Evolutionary conservation across 345 rosid genomes (phyloP), one percentile per base, ranked within the genome.

Genomic region (Isatis tinctoria): DNA sequence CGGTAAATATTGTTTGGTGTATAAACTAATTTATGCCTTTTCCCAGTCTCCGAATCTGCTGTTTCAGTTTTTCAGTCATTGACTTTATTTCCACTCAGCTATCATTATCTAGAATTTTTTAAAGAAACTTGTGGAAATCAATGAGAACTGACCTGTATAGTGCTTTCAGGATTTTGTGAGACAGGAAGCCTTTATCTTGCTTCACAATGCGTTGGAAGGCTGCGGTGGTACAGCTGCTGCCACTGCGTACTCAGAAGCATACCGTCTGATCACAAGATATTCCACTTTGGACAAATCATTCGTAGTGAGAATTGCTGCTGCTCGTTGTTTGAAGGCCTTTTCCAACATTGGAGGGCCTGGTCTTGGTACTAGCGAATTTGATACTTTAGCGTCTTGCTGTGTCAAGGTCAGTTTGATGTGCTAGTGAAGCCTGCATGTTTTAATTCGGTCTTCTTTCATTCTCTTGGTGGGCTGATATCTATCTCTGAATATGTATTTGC

Each of bases 151-250:
- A 57, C 52, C 16, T 47, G 40, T 76, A 32, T 64, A 35, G 32
- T 35, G 41, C n/a, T 76, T 13, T 82, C 83, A 91, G 98, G 98
- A 94, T 59, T 94, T 86, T 84, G 98, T 94, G 65, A 85, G 98
- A 81, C 92, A 91, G 83, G 95, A 94, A 83, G 96, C 97, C 64
- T 80, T 91, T 41, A 82, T 86, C 70, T 85, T 91, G 93, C 98
- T 94, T 79, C 90, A 87, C 81, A 90, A 92, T 85, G 99, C 97
- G 65, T 85, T 95, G 87, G 99, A 90, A 86, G 99, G 99, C 66
- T 91, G 86, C 40, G 96, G 91, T 80, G 96, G 92, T 62, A 67
- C 79, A 79, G 96, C 89, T 71, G 85, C 87, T 72, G 87, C 91
- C 52, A 63, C 88, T 72, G 96, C 97, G 37, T 91, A 92, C 82